These are phyloP conservation scores for Agarophyton chilense DNA, from an alignment of 23 red algal genomes.

Conservation along the genomic window DNA sequence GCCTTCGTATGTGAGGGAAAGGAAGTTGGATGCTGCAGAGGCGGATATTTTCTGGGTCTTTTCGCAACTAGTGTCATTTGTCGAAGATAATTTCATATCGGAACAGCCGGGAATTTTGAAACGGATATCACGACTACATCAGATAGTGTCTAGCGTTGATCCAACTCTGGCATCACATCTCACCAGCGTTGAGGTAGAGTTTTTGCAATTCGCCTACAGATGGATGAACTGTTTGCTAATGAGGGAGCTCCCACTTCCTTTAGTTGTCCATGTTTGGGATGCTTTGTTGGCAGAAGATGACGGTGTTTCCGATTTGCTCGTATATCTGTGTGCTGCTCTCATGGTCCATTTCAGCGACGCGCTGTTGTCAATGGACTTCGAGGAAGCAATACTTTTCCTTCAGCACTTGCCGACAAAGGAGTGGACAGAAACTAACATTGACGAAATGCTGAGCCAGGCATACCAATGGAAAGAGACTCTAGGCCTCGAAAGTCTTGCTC, in stretches of 20 bases:
- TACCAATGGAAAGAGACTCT: slow-evolving; percentile 67
- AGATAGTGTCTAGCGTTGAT: slow-evolving; percentile 71
- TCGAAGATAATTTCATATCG: slow-evolving; percentile 91
- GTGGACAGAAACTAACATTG: slow-evolving; percentile 77
- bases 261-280: slow-evolving; percentile 92
- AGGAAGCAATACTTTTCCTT: slow-evolving; percentile 85
- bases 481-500: neutral
- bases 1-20: neutral
- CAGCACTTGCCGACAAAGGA: slow-evolving; percentile 79
- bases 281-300: slow-evolving; percentile 73
- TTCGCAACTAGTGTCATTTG: slow-evolving; percentile 47
- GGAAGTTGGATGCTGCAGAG: slow-evolving; percentile 65
- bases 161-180: slow-evolving; percentile 66
- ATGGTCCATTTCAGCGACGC: slow-evolving; percentile 63
- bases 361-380: slow-evolving; percentile 76
- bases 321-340: slow-evolving; percentile 90
- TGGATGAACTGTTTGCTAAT: slow-evolving; percentile 97
- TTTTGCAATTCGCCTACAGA: slow-evolving; percentile 91
- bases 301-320: slow-evolving; percentile 78
- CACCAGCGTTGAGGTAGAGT: slow-evolving; percentile 43
- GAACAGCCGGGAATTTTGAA: slow-evolving; percentile 91
- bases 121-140: slow-evolving; percentile 61
- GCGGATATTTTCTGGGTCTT: slow-evolving; percentile 97
- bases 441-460: slow-evolving; percentile 79
- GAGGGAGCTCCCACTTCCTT: slow-evolving; percentile 87